phyloP scores from a whole-genome alignment of 2,329 filamentous ascomycete genomes.

The Colletotrichum noveboracense region DNA sequence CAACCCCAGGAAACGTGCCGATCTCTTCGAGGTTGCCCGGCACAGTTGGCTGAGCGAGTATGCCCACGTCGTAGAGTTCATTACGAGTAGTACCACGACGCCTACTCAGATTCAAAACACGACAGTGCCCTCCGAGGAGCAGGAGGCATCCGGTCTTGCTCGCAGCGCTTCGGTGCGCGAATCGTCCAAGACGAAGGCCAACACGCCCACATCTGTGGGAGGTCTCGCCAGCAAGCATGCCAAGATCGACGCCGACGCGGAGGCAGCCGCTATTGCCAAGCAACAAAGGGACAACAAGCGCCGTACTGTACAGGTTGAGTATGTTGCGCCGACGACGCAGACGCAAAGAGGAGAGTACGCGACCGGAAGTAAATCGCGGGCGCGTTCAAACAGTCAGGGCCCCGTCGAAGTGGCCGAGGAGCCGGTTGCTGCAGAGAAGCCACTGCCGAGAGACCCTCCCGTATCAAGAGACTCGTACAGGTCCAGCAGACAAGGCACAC shows the following conservation, averaged over 20 bases:
- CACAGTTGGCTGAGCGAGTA: constrained; percentile 99
- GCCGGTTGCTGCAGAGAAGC: constrained; percentile 55
- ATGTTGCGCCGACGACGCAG: constrained; percentile 88
- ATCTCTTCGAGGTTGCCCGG: constrained; percentile 94
- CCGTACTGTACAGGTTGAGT: constrained; percentile 95
- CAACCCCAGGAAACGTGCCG: constrained; percentile 91
- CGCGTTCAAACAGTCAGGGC: constrained; percentile 59
- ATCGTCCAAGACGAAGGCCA: constrained; percentile 71
- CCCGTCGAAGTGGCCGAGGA: constrained; percentile 47
- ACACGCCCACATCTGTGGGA: constrained; percentile 54
- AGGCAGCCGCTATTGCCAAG: constrained; percentile 56
- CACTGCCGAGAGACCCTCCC: constrained; percentile 63
- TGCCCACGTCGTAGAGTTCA: constrained; percentile 94
- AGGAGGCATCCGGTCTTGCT: constrained; percentile 52
- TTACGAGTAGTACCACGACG: constrained; percentile 93
- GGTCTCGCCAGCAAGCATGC: constrained; percentile 77
- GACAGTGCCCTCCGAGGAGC: constrained; percentile 63
- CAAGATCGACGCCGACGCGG: constrained; percentile 72
- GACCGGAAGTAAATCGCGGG: constrained; percentile 33
- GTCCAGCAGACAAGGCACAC: constrained; percentile 38
- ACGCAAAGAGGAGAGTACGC: constrained; percentile 70
- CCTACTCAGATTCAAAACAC: constrained; percentile 84
- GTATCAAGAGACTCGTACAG: constrained; percentile 49
- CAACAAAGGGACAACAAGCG: constrained; percentile 87
- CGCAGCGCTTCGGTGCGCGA: constrained; percentile 92